phyloP scores from a whole-genome alignment of 768 basidiomycete species.

The Fomitopsis serialis region DNA sequence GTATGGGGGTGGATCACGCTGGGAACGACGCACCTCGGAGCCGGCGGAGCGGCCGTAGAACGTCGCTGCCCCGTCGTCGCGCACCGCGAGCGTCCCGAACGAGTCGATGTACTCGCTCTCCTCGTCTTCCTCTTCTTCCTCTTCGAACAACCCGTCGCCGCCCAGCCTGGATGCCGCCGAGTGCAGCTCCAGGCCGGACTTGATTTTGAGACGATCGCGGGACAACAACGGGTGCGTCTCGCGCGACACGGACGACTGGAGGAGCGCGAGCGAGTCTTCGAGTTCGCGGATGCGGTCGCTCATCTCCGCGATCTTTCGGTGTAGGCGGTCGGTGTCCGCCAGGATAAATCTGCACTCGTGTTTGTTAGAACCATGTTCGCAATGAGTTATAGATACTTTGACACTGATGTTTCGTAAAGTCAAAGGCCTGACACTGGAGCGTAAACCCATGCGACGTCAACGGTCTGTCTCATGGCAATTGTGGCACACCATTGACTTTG shows the following conservation, averaged over 20 bases:
- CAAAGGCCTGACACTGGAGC: too few species aligned
- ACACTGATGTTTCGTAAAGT: too few species aligned
- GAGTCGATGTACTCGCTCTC: slow-evolving; percentile 18
- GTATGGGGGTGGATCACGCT: neutral
- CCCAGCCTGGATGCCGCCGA: slow-evolving; percentile 14
- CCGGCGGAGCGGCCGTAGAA: slow-evolving; percentile 76
- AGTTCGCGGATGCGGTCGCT: slow-evolving; percentile 64
- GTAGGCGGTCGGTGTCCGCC: slow-evolving; percentile 60
- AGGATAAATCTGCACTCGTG: slow-evolving; percentile 46
- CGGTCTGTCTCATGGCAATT: too few species aligned
- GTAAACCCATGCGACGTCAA: too few species aligned
- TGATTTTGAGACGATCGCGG: slow-evolving; percentile 47
- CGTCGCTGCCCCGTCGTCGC: slow-evolving; percentile 58
- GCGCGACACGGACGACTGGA: slow-evolving; percentile 50
- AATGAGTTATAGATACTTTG: too few species aligned
- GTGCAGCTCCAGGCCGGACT: slow-evolving; percentile 51
- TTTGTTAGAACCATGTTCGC: too few species aligned
- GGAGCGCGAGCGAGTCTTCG: slow-evolving; percentile 59
- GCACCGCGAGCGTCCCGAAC: slow-evolving; percentile 66
- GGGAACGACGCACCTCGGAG: slow-evolving; percentile 49
- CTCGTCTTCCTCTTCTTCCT: slow-evolving; percentile 22
- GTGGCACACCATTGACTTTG: too few species aligned
- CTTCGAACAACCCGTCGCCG: slow-evolving; percentile 10
- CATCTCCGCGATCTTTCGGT: slow-evolving; percentile 62
- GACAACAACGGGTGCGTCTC: slow-evolving; percentile 53